phyloP scores from a whole-genome alignment of 1,284 basidiomycete species.

The Stereum hirsutum region DNA sequence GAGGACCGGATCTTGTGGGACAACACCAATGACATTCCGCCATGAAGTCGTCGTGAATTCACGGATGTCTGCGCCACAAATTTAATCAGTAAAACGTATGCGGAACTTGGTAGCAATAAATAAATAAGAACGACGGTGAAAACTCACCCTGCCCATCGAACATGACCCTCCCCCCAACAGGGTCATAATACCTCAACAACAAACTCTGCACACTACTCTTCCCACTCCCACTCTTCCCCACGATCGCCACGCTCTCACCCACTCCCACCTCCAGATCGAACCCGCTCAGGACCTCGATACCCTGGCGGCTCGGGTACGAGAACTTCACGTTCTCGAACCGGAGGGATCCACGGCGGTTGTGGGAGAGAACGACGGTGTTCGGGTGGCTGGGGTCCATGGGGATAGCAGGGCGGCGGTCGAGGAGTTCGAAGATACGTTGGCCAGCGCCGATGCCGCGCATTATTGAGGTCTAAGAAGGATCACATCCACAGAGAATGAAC shows the following conservation, averaged over 20 bases:
- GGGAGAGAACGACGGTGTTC: constrained; percentile 41
- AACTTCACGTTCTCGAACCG: constrained; percentile 78
- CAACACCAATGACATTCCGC: constrained; percentile 81
- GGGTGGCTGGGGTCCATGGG: constrained; percentile 53
- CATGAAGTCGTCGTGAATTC: constrained; percentile 79
- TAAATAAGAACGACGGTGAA: background rate
- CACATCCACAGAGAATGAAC: background rate
- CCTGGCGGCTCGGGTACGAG: constrained; percentile 79
- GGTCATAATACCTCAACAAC: constrained; percentile 91
- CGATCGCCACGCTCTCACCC: constrained; percentile 86
- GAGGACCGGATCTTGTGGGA: constrained; percentile 74
- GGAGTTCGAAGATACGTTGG: constrained; percentile 85
- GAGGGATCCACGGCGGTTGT: constrained; percentile 54
- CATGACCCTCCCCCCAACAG: constrained; percentile 70
- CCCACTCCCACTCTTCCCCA: constrained; percentile 86
- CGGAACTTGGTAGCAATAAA: constrained; percentile 1
- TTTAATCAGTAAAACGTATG: background rate
- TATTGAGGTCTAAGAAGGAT: constrained; percentile 53
- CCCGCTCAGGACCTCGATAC: constrained; percentile 70
- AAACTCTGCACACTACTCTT: constrained; percentile 90
- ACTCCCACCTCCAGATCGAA: constrained; percentile 72
- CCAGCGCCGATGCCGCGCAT: constrained; percentile 93
- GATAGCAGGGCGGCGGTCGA: constrained; percentile 75
- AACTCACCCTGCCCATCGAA: constrained; percentile 77
- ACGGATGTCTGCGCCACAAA: constrained; percentile 54